These are phyloP conservation scores for Alternaria longipes DNA, from an alignment of 2,329 filamentous ascomycete species.

Conservation along the genomic window DNA sequence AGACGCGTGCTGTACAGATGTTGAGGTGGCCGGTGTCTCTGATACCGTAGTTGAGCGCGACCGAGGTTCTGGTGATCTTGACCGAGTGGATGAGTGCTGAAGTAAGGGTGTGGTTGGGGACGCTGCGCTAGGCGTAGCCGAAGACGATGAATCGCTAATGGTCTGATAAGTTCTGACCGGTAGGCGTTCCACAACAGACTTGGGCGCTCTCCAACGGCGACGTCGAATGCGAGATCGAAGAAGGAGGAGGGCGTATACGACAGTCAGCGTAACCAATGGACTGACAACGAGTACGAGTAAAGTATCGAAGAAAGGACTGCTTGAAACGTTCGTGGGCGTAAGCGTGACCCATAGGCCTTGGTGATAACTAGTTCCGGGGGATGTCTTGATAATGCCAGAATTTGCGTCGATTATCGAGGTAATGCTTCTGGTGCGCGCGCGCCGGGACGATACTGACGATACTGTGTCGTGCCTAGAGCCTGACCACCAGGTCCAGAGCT, in stretches of 20 bases:
- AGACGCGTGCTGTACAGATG: conserved; percentile 36
- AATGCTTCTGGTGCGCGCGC: conserved; percentile 26
- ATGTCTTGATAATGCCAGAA: conserved; percentile 27
- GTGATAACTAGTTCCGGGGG: conserved; percentile 57
- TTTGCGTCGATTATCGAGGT: conserved; percentile 29
- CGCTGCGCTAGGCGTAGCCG: conserved; percentile 70
- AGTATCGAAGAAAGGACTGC: conserved; percentile 94
- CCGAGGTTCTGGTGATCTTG: conserved; percentile 58
- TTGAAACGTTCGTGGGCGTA: conserved; percentile 85
- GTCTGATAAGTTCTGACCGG: conserved; percentile 96
- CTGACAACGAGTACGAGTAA: conserved; percentile 96
- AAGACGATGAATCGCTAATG: conserved; percentile 67
- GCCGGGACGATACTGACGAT: conserved; percentile 20
- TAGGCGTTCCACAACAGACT: conserved; percentile 92
- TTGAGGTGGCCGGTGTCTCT: conserved; percentile 59
- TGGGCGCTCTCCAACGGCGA: conserved; percentile 94
- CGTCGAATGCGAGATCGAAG: conserved; percentile 88
- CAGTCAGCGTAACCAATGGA: conserved; percentile 87
- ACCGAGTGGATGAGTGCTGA: conserved; percentile 54
- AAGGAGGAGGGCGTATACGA: conserved; percentile 89
- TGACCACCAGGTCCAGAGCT: conserved; percentile 32
- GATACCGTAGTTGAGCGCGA: conserved; percentile 73
- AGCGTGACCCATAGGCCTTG: conserved; percentile 97
- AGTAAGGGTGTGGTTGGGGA: conserved; percentile 84
- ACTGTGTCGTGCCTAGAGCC: conserved; percentile 31